Percentiles rank a stretch among this genome's conserved stretches.
Conservation (phyloP, 2,329 filamentous ascomycete species). For the Arthrobotrys pseudoclavata region DNA sequence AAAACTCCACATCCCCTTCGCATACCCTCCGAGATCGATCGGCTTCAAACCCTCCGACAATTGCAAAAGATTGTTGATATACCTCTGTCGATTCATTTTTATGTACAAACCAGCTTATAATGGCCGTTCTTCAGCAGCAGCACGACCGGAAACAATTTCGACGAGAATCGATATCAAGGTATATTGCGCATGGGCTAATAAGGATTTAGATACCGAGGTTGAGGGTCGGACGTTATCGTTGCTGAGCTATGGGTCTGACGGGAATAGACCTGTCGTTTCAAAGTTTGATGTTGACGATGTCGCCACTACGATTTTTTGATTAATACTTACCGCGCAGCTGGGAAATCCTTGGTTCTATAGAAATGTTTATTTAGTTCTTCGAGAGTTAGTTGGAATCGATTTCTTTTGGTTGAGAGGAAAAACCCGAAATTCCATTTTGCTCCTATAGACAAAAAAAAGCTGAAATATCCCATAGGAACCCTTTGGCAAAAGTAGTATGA, state of each 20-base stretch:
- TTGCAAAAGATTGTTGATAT: background rate
- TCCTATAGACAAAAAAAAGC: slow-evolving; percentile 31
- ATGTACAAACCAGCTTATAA: background rate
- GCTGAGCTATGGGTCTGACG: background rate
- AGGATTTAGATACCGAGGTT: background rate
- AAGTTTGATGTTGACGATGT: background rate
- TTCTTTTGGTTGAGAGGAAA: background rate
- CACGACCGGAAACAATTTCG: background rate
- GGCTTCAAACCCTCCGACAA: background rate
- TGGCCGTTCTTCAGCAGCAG: too few relatives aligned
- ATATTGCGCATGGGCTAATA: background rate
- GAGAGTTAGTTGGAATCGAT: too few relatives aligned
- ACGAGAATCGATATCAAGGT: background rate
- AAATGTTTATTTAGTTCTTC: too few relatives aligned
- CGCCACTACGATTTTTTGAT: background rate
- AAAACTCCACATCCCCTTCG: background rate
- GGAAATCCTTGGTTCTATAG: too few relatives aligned
- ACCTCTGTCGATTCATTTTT: slow-evolving; percentile 9
- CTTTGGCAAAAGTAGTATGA: slow-evolving; percentile 6
- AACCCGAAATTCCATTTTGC: slow-evolving; percentile 25
- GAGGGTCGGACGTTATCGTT: background rate
- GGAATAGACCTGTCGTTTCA: background rate
- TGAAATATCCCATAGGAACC: slow-evolving; percentile 31
- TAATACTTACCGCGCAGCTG: too few relatives aligned
- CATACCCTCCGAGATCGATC: background rate